Percentiles rank a stretch among this genome's conserved stretches.
phyloP scores from a whole-genome alignment of 208 protist genomes.

The Leishmania tropica region DNA sequence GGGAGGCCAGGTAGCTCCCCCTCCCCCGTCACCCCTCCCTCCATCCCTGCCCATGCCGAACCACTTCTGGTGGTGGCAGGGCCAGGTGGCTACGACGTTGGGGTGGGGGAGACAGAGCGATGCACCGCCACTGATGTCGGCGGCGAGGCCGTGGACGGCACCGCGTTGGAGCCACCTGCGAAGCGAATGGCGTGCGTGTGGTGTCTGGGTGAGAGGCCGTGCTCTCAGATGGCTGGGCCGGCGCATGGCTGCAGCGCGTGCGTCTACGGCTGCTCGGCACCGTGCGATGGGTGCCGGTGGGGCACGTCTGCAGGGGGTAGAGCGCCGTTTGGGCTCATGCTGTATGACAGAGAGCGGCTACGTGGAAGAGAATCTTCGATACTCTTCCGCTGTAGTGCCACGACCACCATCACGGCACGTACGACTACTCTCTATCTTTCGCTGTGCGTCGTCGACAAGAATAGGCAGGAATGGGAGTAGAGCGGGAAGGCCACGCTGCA shows the following conservation, averaged over 20 bases:
- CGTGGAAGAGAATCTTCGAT: not conserved
- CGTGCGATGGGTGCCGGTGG: not conserved
- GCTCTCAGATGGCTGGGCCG: not conserved
- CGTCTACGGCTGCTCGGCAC: not conserved
- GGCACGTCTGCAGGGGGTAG: not conserved
- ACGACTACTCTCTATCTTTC: not conserved
- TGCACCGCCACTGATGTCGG: too few species aligned
- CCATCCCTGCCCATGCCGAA: too few species aligned
- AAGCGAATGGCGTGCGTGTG: not conserved
- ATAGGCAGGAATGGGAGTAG: not conserved
- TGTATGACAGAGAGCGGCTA: too few species aligned
- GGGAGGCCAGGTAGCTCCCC: too few species aligned
- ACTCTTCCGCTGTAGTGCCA: not conserved
- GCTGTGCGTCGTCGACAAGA: not conserved
- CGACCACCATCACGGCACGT: not conserved
- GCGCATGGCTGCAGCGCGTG: not conserved
- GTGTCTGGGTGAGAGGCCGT: not conserved
- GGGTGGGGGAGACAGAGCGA: too few species aligned
- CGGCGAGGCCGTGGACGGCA: too few species aligned
- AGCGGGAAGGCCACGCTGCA: not conserved
- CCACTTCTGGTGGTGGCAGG: too few species aligned
- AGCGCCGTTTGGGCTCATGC: not conserved
- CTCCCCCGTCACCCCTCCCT: too few species aligned
- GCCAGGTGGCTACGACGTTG: too few species aligned
- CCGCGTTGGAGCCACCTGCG: not conserved